Conservation (phyloP, 345 rosid genomes). For the Clausena lansium region DNA sequence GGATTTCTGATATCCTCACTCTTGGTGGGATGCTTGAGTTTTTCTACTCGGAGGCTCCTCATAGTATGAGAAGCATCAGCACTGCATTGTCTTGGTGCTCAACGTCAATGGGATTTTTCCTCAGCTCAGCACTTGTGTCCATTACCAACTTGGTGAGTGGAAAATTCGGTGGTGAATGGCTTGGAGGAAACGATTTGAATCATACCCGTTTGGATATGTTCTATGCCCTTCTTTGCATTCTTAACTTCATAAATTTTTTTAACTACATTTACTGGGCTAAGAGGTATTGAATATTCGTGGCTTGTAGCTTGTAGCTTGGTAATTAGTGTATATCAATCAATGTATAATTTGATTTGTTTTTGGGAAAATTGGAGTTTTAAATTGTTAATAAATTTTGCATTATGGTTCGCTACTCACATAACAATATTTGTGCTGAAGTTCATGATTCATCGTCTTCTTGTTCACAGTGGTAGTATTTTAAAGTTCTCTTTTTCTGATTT, state of each 20-base stretch:
- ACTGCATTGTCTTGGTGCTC: slow-evolving; percentile 66
- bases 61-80: slow-evolving; percentile 45
- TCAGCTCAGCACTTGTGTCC: slow-evolving; percentile 47
- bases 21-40: slow-evolving; percentile 69
- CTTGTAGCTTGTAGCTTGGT: too few relatives aligned
- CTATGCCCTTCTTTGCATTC: slow-evolving; percentile 43
- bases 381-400: too few relatives aligned
- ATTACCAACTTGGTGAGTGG: slow-evolving; percentile 33
- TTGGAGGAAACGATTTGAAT: slow-evolving; percentile 42
- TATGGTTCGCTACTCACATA: too few relatives aligned
- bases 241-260: slow-evolving; percentile 47
- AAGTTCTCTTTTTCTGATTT: too few relatives aligned
- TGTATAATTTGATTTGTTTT: too few relatives aligned
- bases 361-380: too few relatives aligned
- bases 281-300: slow-evolving; percentile 12
- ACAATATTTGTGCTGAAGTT: too few relatives aligned
- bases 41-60: slow-evolving; percentile 54
- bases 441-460: too few relatives aligned
- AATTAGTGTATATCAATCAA: too few relatives aligned
- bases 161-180: slow-evolving; percentile 38
- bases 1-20: slow-evolving; percentile 54
- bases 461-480: too few relatives aligned
- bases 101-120: slow-evolving; percentile 51
- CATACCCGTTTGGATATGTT: slow-evolving; percentile 43
- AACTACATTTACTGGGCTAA: slow-evolving; percentile 41